phyloP scores from a whole-genome alignment of 352 stramenopile species.

The Pythium phragmitis region DNA sequence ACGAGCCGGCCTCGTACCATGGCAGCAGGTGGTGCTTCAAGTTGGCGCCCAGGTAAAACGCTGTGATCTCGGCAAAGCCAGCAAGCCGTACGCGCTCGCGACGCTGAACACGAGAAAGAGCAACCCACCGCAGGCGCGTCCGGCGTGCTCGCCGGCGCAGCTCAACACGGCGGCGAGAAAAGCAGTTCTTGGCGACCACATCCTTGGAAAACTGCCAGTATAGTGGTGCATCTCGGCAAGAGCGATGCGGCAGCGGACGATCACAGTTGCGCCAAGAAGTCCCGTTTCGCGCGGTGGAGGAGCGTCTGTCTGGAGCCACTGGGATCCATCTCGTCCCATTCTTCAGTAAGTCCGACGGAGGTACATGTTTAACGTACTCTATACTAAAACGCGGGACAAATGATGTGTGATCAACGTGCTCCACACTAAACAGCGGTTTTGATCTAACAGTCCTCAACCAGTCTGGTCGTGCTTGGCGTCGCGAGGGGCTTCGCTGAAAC shows the following conservation, averaged over 20 bases:
- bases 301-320: no score
- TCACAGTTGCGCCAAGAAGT: slow-evolving; percentile 95
- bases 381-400: no score
- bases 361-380: no score
- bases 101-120: slow-evolving; percentile 41
- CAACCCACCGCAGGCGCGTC: slow-evolving; percentile 38
- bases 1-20: slow-evolving; percentile 38
- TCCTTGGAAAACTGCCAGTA: slow-evolving; percentile 91
- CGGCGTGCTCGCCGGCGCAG: slow-evolving; percentile 31
- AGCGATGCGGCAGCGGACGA: slow-evolving; percentile 88
- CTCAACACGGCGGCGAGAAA: slow-evolving; percentile 34
- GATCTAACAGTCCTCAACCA: no score
- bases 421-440: no score
- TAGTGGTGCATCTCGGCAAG: slow-evolving; percentile 92
- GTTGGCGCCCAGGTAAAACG: slow-evolving; percentile 38
- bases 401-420: no score
- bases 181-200: slow-evolving; percentile 83
- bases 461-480: no score
- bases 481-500: no score
- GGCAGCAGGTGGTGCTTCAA: slow-evolving; percentile 29
- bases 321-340: no score
- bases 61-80: slow-evolving; percentile 48
- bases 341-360: no score
- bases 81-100: slow-evolving; percentile 42
- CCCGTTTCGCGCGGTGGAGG: no score